These are phyloP conservation scores for Candida succiphila DNA, from an alignment of 805 yeast genomes.

Conservation along the genomic window DNA sequence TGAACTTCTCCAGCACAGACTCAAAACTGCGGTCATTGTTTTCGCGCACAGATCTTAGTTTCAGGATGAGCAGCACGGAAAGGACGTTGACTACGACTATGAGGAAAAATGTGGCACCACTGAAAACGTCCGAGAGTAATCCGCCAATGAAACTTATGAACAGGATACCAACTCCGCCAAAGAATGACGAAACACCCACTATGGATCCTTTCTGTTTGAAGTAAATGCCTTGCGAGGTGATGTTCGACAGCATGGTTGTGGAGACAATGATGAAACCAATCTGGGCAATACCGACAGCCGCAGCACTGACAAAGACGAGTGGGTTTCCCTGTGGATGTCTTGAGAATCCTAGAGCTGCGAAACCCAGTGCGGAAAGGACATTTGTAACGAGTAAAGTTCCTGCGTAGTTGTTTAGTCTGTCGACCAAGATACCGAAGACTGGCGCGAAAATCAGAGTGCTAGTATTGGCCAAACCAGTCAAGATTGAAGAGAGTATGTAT, in stretches of 20 bases:
- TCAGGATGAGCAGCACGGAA: conserved; percentile 19
- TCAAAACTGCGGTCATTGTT: conserved; percentile 8
- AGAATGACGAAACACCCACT: conserved; percentile 58
- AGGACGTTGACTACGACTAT: conserved; percentile 31
- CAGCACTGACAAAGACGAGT: conserved; percentile 27
- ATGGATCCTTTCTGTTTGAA: conserved; percentile 48
- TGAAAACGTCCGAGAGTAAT: conserved; percentile 42
- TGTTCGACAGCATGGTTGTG: conserved; percentile 39
- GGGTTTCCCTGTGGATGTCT: conserved; percentile 25
- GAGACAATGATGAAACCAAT: conserved; percentile 54
- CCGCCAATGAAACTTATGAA: conserved; percentile 56
- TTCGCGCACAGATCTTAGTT: conserved; percentile 14
- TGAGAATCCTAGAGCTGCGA: conserved; percentile 24
- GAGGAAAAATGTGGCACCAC: conserved; percentile 49
- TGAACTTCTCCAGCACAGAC: conserved; percentile 5
- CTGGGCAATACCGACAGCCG: conserved; percentile 49
- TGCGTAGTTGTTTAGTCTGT: conserved; percentile 24
- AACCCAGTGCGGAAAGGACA: conserved; percentile 32
- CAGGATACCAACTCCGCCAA: conserved; percentile 61
- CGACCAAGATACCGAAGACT: conserved; percentile 49
- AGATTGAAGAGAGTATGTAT: conserved; percentile 53
- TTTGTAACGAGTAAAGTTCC: conserved; percentile 27
- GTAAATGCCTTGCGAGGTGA: conserved; percentile 31
- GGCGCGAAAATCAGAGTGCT: conserved; percentile 54
- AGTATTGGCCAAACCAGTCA: conserved; percentile 58